Evolutionary conservation across 768 basidiomycete species (phyloP).

Genomic region (Russula virescens): DNA sequence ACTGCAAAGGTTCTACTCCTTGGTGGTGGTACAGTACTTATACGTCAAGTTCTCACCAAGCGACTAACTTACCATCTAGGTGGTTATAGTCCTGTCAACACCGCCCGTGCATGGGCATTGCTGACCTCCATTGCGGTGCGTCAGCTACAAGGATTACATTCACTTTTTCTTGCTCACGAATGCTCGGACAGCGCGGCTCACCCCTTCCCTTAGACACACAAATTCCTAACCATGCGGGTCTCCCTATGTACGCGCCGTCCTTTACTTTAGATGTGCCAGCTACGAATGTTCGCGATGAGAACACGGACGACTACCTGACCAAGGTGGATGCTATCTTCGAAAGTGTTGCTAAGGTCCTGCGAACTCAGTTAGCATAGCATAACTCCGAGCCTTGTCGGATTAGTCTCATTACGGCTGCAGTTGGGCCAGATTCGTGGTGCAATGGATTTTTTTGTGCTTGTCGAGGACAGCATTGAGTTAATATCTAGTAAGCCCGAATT

Average conservation of each 20-base stretch:
- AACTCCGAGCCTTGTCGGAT: background rate
- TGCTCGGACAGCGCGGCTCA: conserved; percentile 41
- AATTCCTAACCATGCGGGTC: conserved; percentile 73
- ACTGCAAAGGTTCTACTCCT: conserved; percentile 67
- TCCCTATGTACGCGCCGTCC: conserved; percentile 70
- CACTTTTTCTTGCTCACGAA: background rate
- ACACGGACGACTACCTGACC: conserved; percentile 52
- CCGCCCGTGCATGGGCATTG: conserved; percentile 82
- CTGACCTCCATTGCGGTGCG: conserved; percentile 72
- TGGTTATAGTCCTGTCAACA: conserved; percentile 80
- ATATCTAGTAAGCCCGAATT: no score
- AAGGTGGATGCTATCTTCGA: conserved; percentile 35
- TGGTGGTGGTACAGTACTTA: conserved; percentile 55
- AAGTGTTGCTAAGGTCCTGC: conserved; percentile 21
- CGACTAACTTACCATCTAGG: conserved; percentile 37
- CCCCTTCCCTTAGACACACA: conserved; percentile 52
- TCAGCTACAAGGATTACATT: conserved; percentile 12
- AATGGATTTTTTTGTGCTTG: no score
- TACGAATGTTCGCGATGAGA: conserved; percentile 71
- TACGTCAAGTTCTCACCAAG: background rate
- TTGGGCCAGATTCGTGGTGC: background rate
- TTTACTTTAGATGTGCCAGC: conserved; percentile 73
- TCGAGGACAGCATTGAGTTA: no score
- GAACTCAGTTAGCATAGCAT: background rate
- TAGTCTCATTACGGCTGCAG: background rate